Conservation (phyloP, 192 early-diverging fungal genomes). For the Coemansia pectinata region DNA sequence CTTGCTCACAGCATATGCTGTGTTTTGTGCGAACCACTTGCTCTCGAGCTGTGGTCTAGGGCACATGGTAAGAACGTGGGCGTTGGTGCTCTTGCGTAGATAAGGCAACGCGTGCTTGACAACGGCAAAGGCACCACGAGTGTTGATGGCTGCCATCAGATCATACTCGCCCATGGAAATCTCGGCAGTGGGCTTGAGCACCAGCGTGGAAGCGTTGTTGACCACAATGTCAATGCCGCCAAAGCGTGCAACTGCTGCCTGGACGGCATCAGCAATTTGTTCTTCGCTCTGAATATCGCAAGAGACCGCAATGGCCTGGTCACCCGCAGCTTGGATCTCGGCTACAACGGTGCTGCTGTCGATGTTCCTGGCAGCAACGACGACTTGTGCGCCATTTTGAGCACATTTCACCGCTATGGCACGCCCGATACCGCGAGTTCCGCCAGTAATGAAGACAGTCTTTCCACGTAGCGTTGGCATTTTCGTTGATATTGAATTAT, state of each 20-base stretch:
- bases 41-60: constrained; percentile 66
- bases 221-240: constrained; percentile 80
- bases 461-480: constrained; percentile 17
- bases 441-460: constrained; percentile 56
- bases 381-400: constrained; percentile 41
- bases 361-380: constrained; percentile 62
- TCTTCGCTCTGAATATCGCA: constrained; percentile 77
- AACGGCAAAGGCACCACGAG: constrained; percentile 70
- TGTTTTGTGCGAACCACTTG: constrained; percentile 64
- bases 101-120: constrained; percentile 69
- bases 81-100: constrained; percentile 67
- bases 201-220: constrained; percentile 72
- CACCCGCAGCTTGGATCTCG: constrained; percentile 69
- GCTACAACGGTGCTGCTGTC: constrained; percentile 59
- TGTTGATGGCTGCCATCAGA: constrained; percentile 66
- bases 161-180: constrained; percentile 62
- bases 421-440: constrained; percentile 53
- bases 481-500: neutral
- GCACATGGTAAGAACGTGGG: constrained; percentile 72
- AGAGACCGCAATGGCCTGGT: constrained; percentile 63
- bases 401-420: constrained; percentile 55
- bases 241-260: constrained; percentile 61
- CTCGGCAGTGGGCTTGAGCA: constrained; percentile 59
- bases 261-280: constrained; percentile 64
- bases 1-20: constrained; percentile 64